Conservation (phyloP, 2,329 filamentous ascomycete species). For the Ophiocordyceps sinensis region DNA sequence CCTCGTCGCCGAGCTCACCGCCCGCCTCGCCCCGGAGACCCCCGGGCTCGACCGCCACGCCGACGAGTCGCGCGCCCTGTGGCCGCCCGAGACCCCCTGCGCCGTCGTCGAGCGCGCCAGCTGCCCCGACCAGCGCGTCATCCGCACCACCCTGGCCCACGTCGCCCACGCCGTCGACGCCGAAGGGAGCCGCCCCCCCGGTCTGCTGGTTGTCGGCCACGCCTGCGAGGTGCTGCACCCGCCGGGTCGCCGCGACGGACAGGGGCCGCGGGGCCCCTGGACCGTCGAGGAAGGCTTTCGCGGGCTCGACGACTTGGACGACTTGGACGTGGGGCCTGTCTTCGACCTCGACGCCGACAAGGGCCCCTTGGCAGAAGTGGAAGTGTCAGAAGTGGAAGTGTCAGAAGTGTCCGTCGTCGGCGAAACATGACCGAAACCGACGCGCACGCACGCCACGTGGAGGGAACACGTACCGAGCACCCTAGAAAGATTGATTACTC, state of each 20-base stretch:
- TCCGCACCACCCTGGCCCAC: constrained; percentile 68
- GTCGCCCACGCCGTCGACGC: constrained; percentile 75
- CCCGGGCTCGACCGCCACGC: constrained; percentile 2
- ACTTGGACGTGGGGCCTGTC: neutral
- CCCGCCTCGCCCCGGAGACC: constrained; percentile 17
- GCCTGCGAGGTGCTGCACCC: constrained; percentile 67
- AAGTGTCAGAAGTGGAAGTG: too few relatives aligned
- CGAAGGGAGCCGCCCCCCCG: constrained; percentile 79
- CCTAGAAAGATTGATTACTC: too few relatives aligned
- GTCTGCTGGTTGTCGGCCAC: constrained; percentile 69
- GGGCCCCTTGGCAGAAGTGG: too few relatives aligned
- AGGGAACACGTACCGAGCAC: too few relatives aligned
- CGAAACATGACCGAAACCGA: too few relatives aligned
- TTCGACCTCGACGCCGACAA: neutral
- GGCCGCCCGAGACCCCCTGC: constrained; percentile 70
- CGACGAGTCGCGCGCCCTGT: constrained; percentile 28
- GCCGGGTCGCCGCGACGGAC: constrained; percentile 23
- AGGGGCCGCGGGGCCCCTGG: constrained; percentile 56
- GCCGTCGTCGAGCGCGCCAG: constrained; percentile 88
- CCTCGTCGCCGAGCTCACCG: constrained; percentile 57
- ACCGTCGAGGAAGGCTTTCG: constrained; percentile 75
- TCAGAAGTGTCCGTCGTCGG: too few relatives aligned
- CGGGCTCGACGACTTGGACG: constrained; percentile 43
- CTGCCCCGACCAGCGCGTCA: constrained; percentile 86
- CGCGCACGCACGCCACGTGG: too few relatives aligned